Evolutionary conservation across 2,329 filamentous ascomycete genomes (phyloP), one percentile per base, ranked within the genome.

Genomic region (Penicillium expansum): DNA sequence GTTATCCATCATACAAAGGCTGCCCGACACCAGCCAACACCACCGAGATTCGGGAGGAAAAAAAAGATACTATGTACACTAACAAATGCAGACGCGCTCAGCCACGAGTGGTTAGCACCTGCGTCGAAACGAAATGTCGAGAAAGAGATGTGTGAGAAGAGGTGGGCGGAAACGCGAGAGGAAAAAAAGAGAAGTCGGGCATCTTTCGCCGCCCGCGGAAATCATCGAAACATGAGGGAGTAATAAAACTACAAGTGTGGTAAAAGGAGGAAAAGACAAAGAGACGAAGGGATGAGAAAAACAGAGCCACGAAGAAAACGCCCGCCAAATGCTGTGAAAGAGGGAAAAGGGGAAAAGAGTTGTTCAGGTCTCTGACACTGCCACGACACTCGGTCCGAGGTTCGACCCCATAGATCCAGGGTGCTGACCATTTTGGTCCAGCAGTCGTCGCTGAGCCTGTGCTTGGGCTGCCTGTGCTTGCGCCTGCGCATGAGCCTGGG

Each of bases 401-500:
- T 70, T 71, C 22, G 52, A 45, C 16, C 30, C 49, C 48, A 52
- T 59, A 29, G 30, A 58, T 63, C 48, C 64, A 49, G 27, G 68
- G 37, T 41, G 58, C 63, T 55, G 66, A 33, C 69, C 59, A 49
- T 62, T 56, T 58, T 71, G 70, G 27, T 75, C 69, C 57, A 72
- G 74, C 64, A 76, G 61, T 57, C 74, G 71, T 62, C 73, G 71
- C 27, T 52, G 49, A 27, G 69, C 70, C 56, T 74, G 74, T n/a
- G 69, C 66, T 66, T 71, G 72, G 45, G 74, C 69, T 68, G 72
- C 72, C 52, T 71, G 69, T 33, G 69, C 72, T 62, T 76, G 74
- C 57, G 72, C 73, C 62, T 76, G 74, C 55, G 73, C 74, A 63
- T 75, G 73, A 48, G 74, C 69, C 66, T 75, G 74, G 53, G 76